Evolutionary conservation across 23 red algal species (phyloP).

Genomic region (Cyanidioschyzon merolae): DNA sequence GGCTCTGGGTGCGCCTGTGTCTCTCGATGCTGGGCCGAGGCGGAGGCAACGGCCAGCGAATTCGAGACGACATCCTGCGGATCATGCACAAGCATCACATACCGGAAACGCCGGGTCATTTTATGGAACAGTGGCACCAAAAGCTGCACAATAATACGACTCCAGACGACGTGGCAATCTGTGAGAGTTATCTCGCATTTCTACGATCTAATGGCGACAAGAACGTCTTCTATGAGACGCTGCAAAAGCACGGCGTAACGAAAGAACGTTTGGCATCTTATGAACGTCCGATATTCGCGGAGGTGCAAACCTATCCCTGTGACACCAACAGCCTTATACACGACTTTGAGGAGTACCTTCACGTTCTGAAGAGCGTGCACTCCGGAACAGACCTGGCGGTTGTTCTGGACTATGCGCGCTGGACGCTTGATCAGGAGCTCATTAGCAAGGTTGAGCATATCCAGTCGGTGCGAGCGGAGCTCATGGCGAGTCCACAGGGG

Average conservation of each 20-base stretch:
- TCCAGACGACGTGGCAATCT: conserved; percentile 82
- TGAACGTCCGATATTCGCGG: conserved; percentile 55
- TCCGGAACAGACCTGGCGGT: conserved; percentile 72
- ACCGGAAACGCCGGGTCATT: conserved; percentile 17
- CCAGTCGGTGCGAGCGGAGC: neutral
- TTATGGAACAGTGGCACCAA: conserved; percentile 99
- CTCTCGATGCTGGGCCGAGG: conserved; percentile 75
- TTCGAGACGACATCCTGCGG: conserved; percentile 81
- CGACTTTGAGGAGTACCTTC: conserved; percentile 50
- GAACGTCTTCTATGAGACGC: conserved; percentile 32
- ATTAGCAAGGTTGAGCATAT: conserved; percentile 17
- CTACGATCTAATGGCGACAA: conserved; percentile 44
- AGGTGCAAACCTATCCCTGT: neutral
- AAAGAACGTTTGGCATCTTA: conserved; percentile 74
- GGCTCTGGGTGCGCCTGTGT: conserved; percentile 42
- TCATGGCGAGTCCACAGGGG: neutral
- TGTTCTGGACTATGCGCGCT: conserved; percentile 34
- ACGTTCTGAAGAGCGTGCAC: conserved; percentile 61
- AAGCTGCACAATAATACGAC: conserved; percentile 89
- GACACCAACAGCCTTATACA: conserved; percentile 26
- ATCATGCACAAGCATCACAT: conserved; percentile 54
- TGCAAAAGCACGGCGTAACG: conserved; percentile 44
- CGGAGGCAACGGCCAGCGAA: conserved; percentile 74
- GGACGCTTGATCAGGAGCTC: conserved; percentile 52
- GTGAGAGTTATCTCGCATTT: conserved; percentile 56